Conservation (phyloP, 495 filamentous ascomycete genomes). For the Penicillium psychrofluorescens region DNA sequence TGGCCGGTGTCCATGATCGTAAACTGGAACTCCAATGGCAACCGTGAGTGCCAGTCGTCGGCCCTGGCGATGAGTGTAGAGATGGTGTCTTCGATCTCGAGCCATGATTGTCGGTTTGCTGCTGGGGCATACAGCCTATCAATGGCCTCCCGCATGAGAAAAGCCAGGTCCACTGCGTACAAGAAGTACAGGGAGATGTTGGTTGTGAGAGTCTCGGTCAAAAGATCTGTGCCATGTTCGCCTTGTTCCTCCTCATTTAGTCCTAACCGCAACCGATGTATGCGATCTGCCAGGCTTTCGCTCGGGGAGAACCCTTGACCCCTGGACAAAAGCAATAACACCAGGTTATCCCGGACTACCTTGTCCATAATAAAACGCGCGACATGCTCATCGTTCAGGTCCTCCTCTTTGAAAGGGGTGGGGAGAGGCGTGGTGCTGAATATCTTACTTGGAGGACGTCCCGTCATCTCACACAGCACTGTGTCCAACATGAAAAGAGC, state of each 20-base stretch:
- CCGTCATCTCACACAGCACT: too few relatives aligned
- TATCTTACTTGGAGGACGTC: too few relatives aligned
- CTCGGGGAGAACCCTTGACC: constrained; percentile 1
- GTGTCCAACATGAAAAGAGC: too few relatives aligned
- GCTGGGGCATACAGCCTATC: constrained; percentile 16
- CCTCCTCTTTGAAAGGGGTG: constrained; percentile 44
- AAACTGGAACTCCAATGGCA: constrained; percentile 23
- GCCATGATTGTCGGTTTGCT: constrained; percentile 11
- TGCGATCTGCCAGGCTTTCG: not conserved
- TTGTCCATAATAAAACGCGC: constrained; percentile 23
- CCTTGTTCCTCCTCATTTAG: not conserved
- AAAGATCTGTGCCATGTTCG: not conserved
- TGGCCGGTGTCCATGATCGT: constrained; percentile 4
- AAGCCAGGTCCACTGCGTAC: constrained; percentile 16
- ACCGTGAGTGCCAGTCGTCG: constrained; percentile 16
- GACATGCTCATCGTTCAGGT: constrained; percentile 22
- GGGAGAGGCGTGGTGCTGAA: too few relatives aligned
- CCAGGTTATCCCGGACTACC: constrained; percentile 16
- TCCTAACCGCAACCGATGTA: not conserved
- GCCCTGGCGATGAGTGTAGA: constrained; percentile 11
- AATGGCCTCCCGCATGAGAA: constrained; percentile 15
- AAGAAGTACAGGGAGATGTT: constrained; percentile 17
- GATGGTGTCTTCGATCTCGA: constrained; percentile 15
- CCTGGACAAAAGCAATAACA: constrained; percentile 9
- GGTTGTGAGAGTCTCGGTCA: constrained; percentile 4